Base-by-base conservation (phyloP, 2,329 filamentous ascomycete genomes). In the Claviceps africana region DNA sequence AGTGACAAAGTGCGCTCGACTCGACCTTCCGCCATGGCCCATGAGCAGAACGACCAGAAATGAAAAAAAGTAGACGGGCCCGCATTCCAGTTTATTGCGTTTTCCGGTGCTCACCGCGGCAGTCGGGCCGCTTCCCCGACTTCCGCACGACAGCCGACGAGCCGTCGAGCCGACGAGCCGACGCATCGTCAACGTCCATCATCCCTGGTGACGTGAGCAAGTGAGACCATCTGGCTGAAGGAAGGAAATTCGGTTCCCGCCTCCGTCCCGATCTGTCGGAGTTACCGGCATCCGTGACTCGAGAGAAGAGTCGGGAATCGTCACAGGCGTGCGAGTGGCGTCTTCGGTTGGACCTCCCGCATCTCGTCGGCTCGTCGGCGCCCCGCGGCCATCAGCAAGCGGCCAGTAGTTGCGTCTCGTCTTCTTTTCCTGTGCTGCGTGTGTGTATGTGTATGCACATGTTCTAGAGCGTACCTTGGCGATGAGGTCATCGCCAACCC, bases 401-500 rank as follows among this genome's bases (percentile, higher is more conserved):
- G 4, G 35, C 35, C 4, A n/a, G n/a, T n/a, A n/a, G 15, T 37
- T 37, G 35, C 35, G 15, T 37, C 35, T 37, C 35, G 8, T 37
- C 2, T 11, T 37, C 47, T n/a, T 31, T 47, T 31, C 4, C n/a
- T n/a, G n/a, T n/a, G n/a, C n/a, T n/a, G n/a, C n/a, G n/a, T n/a
- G n/a, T n/a, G n/a, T n/a, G n/a, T 30, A 17, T 40, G 17, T 35
- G 5, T 5, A n/a, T 25, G 25, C 5, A 25, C 25, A 25, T 35
- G 2, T 37, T n/a, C 35, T 37, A 15, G 2, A 35, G 33, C 4
- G 33, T 13, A 15, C 31, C 35, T 30, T 22, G n/a, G 21, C 28
- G 39, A 53, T 55, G 47, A 55, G 48, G 48, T 55, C 51, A 53
- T 53, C 19, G 35, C 37, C 19, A 22, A 4, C n/a, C 17, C 17